Evolutionary conservation across 2,329 filamentous ascomycete species (phyloP).

Genomic region (Pseudocercospora fuligena): DNA sequence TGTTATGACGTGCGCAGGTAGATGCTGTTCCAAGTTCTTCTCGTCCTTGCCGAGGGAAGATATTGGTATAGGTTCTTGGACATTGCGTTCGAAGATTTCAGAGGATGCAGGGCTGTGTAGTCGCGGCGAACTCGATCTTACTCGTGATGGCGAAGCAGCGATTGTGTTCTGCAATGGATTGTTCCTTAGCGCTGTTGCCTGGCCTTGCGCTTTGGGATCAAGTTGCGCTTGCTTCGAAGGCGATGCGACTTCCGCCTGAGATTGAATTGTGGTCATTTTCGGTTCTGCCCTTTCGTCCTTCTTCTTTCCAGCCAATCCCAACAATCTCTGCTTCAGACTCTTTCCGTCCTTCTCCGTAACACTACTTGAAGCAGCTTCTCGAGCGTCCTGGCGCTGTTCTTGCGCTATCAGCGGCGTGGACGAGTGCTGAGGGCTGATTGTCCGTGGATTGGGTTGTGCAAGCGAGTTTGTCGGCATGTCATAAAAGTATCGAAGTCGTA

Average conservation of each 20-base stretch:
- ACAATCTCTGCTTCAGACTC: conserved; percentile 21
- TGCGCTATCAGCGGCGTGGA: conserved; percentile 28
- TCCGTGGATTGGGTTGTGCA: conserved; percentile 7
- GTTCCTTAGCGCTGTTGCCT: conserved; percentile 31
- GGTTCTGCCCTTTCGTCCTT: conserved; percentile 14
- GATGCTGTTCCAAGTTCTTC: conserved; percentile 64
- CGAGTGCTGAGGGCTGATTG: conserved; percentile 29
- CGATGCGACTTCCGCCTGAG: conserved; percentile 17
- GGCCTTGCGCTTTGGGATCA: conserved; percentile 23
- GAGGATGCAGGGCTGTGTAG: conserved; percentile 76
- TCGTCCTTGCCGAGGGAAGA: conserved; percentile 41
- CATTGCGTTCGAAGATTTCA: conserved; percentile 90
- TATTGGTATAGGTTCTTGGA: conserved; percentile 68
- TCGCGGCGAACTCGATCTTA: conserved; percentile 72
- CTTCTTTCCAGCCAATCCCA: conserved; percentile 28
- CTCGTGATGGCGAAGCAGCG: conserved; percentile 46
- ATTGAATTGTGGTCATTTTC: conserved; percentile 14
- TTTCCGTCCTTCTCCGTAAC: conserved; percentile 20
- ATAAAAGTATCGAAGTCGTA: neutral
- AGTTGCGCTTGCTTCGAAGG: conserved; percentile 18
- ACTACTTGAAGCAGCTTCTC: neutral
- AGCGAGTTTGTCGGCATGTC: conserved; percentile 6
- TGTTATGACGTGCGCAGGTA: conserved; percentile 89
- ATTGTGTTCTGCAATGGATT: conserved; percentile 29
- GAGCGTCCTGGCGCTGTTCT: conserved; percentile 22